Conservation (phyloP, 192 early-diverging fungal species). For the Entophlyctis luteolus region DNA sequence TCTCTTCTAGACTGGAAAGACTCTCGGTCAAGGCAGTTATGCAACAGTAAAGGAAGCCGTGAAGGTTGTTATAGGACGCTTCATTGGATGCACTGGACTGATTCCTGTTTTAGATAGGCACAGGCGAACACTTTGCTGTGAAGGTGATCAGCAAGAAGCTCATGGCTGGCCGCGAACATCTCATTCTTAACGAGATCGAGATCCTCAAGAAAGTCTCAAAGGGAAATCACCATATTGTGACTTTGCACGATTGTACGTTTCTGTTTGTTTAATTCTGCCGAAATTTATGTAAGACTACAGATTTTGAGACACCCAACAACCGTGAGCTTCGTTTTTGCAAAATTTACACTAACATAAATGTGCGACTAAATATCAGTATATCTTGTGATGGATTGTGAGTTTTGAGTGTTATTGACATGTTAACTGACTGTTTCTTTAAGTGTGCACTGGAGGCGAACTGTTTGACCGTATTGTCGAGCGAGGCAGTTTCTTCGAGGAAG, state of each 20-base stretch:
- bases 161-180: conserved; percentile 70
- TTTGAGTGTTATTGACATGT: neutral
- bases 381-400: conserved; percentile 43
- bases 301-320: conserved; percentile 56
- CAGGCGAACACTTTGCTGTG: conserved; percentile 73
- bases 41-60: conserved; percentile 48
- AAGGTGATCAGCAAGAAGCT: conserved; percentile 87
- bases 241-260: conserved; percentile 69
- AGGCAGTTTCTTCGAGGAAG: conserved; percentile 61
- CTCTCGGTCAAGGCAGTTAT: conserved; percentile 47
- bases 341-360: conserved; percentile 69
- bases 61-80: conserved; percentile 36
- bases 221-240: conserved; percentile 83
- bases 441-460: conserved; percentile 71
- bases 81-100: no score
- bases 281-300: conserved; percentile 57
- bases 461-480: conserved; percentile 72
- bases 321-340: conserved; percentile 51
- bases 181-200: conserved; percentile 88
- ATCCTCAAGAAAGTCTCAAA: conserved; percentile 68
- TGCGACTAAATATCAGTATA: conserved; percentile 48
- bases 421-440: conserved; percentile 48
- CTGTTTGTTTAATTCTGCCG: neutral
- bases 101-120: conserved; percentile 57
- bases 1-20: conserved; percentile 36